Conservation (phyloP, 2,329 filamentous ascomycete genomes). For the Aspergillus clavatus region DNA sequence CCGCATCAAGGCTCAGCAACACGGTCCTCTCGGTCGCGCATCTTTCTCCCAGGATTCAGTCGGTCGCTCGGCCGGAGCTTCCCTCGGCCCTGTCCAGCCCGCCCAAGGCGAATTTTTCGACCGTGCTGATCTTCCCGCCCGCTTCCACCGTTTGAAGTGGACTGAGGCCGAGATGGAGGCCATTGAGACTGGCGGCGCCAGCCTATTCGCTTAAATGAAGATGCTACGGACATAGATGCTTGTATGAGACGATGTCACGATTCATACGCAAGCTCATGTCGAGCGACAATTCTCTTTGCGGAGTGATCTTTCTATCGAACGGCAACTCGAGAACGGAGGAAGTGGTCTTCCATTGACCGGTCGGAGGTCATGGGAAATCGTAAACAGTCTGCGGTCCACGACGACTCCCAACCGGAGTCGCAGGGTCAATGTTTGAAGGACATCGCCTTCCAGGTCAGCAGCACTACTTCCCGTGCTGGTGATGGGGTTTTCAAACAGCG, state of each 20-base stretch:
- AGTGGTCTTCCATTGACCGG: neutral
- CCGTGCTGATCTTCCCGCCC: slow-evolving; percentile 74
- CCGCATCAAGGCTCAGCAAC: slow-evolving; percentile 59
- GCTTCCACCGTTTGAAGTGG: slow-evolving; percentile 74
- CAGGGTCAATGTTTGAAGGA: no score
- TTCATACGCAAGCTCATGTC: slow-evolving; percentile 10
- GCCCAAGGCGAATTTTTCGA: slow-evolving; percentile 78
- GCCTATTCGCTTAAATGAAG: slow-evolving; percentile 49
- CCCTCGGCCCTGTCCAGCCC: slow-evolving; percentile 68
- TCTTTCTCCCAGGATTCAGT: slow-evolving; percentile 37
- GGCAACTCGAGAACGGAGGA: neutral
- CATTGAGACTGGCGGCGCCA: slow-evolving; percentile 87
- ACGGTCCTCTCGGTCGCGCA: slow-evolving; percentile 52
- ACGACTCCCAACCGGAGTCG: neutral
- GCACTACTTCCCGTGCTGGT: slow-evolving; percentile 1
- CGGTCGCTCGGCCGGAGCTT: slow-evolving; percentile 61
- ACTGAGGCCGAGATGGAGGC: slow-evolving; percentile 86
- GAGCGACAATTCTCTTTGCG: neutral
- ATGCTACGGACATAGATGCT: neutral
- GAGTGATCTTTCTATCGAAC: neutral
- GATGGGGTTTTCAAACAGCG: slow-evolving; percentile 5
- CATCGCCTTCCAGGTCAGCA: neutral
- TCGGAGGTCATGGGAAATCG: neutral
- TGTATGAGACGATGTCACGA: slow-evolving; percentile 14
- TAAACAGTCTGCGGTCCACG: neutral